These are phyloP conservation scores for Dovyalis caffra DNA, from an alignment of 345 rosid species.

Conservation along the genomic window DNA sequence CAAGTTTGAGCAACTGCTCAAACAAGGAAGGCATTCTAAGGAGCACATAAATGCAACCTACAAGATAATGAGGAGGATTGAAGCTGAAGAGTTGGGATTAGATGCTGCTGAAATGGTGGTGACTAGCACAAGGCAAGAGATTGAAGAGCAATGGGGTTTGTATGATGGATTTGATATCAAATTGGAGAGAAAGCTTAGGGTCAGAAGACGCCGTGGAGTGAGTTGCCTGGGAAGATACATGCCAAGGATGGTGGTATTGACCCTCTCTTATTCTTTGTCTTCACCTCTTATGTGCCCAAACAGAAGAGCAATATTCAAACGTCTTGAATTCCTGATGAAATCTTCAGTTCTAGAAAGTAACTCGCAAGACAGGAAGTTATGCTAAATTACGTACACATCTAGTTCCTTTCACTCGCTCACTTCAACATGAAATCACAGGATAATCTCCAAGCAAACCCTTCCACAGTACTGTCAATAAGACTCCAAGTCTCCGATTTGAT, in stretches of 20 bases:
- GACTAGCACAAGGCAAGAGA: slow-evolving; percentile 73
- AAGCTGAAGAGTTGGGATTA: slow-evolving; percentile 55
- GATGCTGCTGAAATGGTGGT: slow-evolving; percentile 68
- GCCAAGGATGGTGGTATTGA: slow-evolving; percentile 69
- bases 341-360: background rate
- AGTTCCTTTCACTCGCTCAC: background rate
- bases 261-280: background rate
- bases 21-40: slow-evolving; percentile 61
- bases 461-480: background rate
- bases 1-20: slow-evolving; percentile 68
- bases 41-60: slow-evolving; percentile 58
- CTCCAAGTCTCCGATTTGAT: background rate
- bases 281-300: background rate
- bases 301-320: background rate
- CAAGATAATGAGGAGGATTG: slow-evolving; percentile 62
- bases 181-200: slow-evolving; percentile 66
- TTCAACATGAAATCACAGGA: background rate
- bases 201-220: slow-evolving; percentile 60
- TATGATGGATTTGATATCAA: slow-evolving; percentile 69
- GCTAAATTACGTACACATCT: too few relatives aligned
- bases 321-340: background rate
- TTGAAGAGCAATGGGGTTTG: slow-evolving; percentile 74
- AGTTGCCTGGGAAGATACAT: slow-evolving; percentile 63
- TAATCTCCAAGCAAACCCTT: background rate
- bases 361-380: background rate